Evolutionary conservation across 2,329 filamentous ascomycete genomes (phyloP).

Genomic region (Aspergillus sp.): DNA sequence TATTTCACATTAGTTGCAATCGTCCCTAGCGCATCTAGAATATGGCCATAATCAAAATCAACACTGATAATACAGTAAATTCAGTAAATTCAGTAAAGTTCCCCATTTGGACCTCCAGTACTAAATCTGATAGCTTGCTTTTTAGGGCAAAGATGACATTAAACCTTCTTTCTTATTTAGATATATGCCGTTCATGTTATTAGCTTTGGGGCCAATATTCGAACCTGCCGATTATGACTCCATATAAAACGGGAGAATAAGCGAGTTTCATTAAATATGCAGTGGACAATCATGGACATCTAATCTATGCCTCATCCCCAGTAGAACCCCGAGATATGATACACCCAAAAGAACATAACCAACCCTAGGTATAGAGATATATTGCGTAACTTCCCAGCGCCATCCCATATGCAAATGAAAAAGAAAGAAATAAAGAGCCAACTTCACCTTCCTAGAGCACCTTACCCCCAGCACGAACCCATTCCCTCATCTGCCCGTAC

Average conservation of each 20-base stretch:
- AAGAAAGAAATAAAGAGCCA: background rate
- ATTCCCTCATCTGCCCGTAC: constrained; percentile 40
- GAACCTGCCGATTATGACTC: too few relatives aligned
- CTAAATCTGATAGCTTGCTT: too few relatives aligned
- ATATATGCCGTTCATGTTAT: too few relatives aligned
- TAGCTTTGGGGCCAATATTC: too few relatives aligned
- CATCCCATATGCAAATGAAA: background rate
- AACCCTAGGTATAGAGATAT: background rate
- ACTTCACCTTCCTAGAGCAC: constrained; percentile 6
- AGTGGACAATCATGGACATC: background rate
- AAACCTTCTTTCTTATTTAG: too few relatives aligned
- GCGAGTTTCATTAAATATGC: background rate
- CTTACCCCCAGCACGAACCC: constrained; percentile 36
- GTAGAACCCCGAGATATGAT: background rate
- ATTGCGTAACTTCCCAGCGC: background rate
- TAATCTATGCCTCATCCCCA: background rate
- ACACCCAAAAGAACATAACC: background rate
- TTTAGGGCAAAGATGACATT: too few relatives aligned
- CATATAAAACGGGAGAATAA: background rate
- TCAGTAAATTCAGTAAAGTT: too few relatives aligned
- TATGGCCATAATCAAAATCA: too few relatives aligned
- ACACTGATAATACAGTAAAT: too few relatives aligned
- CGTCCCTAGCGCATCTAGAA: too few relatives aligned
- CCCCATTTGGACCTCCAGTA: too few relatives aligned
- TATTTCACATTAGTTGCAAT: background rate